A percentile compares a stretch with the other conserved stretches of the same genome.
Evolutionary conservation across 305 asterid genomes (phyloP).

Genomic region (Fraxinus dipetala): DNA sequence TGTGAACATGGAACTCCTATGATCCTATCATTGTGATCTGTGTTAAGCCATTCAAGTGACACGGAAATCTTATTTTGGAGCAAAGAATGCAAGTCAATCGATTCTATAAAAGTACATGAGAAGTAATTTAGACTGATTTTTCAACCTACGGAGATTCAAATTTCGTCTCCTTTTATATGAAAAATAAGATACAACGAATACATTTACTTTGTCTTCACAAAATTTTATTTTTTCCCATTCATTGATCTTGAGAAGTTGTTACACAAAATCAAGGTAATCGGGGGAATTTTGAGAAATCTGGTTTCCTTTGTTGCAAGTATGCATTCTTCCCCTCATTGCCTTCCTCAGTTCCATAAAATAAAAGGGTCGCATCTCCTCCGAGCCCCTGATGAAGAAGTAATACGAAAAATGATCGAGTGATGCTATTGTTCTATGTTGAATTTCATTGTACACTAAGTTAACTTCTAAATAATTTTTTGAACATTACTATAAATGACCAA

Average conservation of each 20-base stretch:
- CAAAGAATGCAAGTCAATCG: background rate
- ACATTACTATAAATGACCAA: too few relatives aligned
- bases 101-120: background rate
- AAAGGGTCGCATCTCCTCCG: conserved; percentile 82
- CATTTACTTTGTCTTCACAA: background rate
- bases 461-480: too few relatives aligned
- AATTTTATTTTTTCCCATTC: conserved; percentile 3
- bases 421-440: background rate
- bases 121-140: background rate
- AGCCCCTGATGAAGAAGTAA: conserved; percentile 48
- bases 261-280: conserved; percentile 51
- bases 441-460: background rate
- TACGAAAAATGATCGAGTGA: background rate
- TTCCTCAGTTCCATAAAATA: conserved; percentile 85
- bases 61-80: background rate
- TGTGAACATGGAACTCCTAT: background rate
- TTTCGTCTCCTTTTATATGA: background rate
- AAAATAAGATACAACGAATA: background rate
- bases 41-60: background rate
- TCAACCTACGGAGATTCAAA: background rate
- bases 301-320: conserved; percentile 54
- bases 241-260: background rate
- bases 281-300: conserved; percentile 81
- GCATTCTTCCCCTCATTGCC: conserved; percentile 76
- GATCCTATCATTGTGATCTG: background rate